Evolutionary conservation across 495 filamentous ascomycete genomes (phyloP), one percentile per base, ranked within the genome.

Genomic region (Stereocaulon alpinum): DNA sequence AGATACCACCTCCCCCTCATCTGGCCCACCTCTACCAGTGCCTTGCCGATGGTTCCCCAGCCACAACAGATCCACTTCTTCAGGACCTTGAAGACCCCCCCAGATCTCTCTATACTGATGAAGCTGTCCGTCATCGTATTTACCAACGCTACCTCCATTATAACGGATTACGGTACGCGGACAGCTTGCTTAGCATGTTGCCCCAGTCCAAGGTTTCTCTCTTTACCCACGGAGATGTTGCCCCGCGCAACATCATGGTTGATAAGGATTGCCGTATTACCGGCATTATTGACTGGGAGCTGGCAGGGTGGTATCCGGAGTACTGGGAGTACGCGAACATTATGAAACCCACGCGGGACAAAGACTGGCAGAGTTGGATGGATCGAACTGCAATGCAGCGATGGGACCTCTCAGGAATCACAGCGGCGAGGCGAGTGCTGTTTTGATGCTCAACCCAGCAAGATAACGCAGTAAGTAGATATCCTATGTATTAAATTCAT

Each of bases 311-410:
- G 76, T 77, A 73, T 65, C 73, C 77, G 3, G 73, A 75, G 3
- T 77, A 77, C 59, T 79, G 74, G 76, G 77, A 79, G 65, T 77
- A 73, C 66, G 73, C 73, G 37, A 72, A 75, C 42, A 76, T 74
- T 34, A 63, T 74, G 64, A 66, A 68, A 51, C 70, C 69, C 18
- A 69, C 69, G 7, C 56, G 61, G 42, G 64, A 64, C 27, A 59
- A 61, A 3, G 69, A 75, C 45, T 78, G 66, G 67, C 64, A 68
- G 59, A 45, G 50, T 9, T 76, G 70, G 71, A 78, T 77, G 74
- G 70, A 71, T 10, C 56, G 52, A 45, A 74, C 71, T 14, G 72
- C 69, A 40, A 73, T 69, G 6, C 49, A 68, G 53, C 61, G 60
- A 52, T 78, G 74, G 75, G 69, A 76, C 62, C 58, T 76, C 9